phyloP scores from a whole-genome alignment of 257 asterid species.

The Plantago elongata region DNA sequence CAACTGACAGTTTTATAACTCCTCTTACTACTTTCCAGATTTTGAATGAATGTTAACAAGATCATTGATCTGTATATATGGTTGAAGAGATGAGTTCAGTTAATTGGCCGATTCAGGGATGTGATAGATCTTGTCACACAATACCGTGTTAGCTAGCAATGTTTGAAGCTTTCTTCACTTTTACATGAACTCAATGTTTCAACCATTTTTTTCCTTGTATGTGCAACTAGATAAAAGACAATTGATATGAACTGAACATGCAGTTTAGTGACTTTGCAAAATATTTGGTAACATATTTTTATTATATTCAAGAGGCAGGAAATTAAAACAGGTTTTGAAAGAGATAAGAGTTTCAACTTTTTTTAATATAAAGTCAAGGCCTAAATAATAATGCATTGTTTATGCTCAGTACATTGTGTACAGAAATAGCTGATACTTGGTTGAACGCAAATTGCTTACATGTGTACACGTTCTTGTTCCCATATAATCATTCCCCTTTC shows the following conservation, averaged over 20 bases:
- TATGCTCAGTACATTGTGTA: too few species aligned
- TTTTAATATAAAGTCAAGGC: too few species aligned
- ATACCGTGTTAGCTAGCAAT: conserved; percentile 2
- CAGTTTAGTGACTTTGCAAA: too few species aligned
- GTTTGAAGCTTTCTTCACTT: conserved; percentile 1
- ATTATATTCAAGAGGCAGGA: too few species aligned
- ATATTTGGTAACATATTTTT: too few species aligned
- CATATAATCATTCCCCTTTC: neutral
- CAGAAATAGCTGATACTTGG: too few species aligned
- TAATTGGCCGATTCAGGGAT: too few species aligned
- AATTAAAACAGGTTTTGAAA: too few species aligned
- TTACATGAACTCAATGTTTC: neutral
- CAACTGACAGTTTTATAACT: neutral
- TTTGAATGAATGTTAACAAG: neutral
- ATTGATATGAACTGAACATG: too few species aligned
- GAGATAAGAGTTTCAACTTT: too few species aligned
- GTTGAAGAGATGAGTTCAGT: neutral
- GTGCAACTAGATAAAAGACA: neutral
- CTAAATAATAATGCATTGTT: too few species aligned
- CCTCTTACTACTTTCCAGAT: neutral
- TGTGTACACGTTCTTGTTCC: neutral
- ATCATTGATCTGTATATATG: conserved; percentile 1
- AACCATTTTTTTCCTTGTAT: neutral
- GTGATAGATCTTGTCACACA: neutral
- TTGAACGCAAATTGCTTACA: neutral